phyloP scores from a whole-genome alignment of 495 filamentous ascomycete species.

The Aspergillus steynii region DNA sequence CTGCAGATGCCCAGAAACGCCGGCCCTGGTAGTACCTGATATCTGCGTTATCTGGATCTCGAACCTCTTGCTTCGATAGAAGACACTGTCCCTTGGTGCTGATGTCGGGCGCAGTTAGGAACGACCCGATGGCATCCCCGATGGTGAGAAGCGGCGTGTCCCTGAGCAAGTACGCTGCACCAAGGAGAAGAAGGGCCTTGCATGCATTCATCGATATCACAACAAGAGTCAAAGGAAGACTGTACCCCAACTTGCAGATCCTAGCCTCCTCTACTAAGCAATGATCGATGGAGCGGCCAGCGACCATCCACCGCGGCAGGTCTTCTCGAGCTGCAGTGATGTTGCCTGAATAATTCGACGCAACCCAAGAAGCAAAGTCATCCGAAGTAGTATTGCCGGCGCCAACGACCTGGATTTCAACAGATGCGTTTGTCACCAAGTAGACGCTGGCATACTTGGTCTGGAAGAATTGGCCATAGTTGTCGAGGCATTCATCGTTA shows the following conservation, averaged over 20 bases:
- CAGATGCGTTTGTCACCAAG: background rate
- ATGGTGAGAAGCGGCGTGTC: slow-evolving; percentile 45
- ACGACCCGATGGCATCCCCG: slow-evolving; percentile 53
- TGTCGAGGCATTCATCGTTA: background rate
- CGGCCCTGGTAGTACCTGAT: background rate
- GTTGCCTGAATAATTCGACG: background rate
- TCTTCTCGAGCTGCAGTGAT: background rate
- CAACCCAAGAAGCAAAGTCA: background rate
- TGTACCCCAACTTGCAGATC: slow-evolving; percentile 46
- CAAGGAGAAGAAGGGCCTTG: slow-evolving; percentile 36
- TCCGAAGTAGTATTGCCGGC: background rate
- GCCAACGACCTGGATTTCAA: no score
- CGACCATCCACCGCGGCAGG: no score
- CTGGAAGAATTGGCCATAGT: background rate
- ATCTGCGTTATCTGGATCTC: background rate
- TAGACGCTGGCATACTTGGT: background rate
- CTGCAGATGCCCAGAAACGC: slow-evolving; percentile 10
- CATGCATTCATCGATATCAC: slow-evolving; percentile 30
- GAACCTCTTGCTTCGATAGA: slow-evolving; percentile 14
- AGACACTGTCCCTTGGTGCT: slow-evolving; percentile 35
- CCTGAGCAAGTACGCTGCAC: slow-evolving; percentile 23
- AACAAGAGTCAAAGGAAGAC: slow-evolving; percentile 30
- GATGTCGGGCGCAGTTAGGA: slow-evolving; percentile 42
- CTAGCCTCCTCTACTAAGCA: background rate
- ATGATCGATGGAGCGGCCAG: background rate